Conservation (phyloP, 2,329 filamentous ascomycete genomes). For the Scytalidium lignicola region DNA sequence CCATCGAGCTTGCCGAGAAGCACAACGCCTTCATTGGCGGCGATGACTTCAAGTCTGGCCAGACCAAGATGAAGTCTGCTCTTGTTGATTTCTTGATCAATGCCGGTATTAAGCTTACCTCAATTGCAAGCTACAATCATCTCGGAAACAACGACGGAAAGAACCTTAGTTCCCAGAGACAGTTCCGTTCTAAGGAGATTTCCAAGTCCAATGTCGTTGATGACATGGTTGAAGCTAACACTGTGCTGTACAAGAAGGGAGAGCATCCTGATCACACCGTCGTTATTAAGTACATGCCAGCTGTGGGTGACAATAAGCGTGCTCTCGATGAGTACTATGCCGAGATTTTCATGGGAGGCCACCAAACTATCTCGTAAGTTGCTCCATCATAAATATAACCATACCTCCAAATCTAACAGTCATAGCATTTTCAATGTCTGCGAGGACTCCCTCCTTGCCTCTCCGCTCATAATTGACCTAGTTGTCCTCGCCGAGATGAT, state of each 20-base stretch:
- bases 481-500: slow-evolving; percentile 94
- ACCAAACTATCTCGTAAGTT: slow-evolving; percentile 85
- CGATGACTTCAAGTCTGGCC: slow-evolving; percentile 99
- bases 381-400: slow-evolving; percentile 17
- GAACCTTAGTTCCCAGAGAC: slow-evolving; percentile 94
- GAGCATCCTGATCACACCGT: slow-evolving; percentile 98
- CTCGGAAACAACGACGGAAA: slow-evolving; percentile 99
- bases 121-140: slow-evolving; percentile 98
- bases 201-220: slow-evolving; percentile 99
- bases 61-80: slow-evolving; percentile 99
- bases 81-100: slow-evolving; percentile 98
- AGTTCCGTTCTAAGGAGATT: slow-evolving; percentile 99
- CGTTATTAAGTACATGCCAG: slow-evolving; percentile 99
- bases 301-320: slow-evolving; percentile 98
- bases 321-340: slow-evolving; percentile 98
- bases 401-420: slow-evolving; percentile 15
- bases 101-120: slow-evolving; percentile 97
- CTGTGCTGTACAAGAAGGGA: slow-evolving; percentile 79
- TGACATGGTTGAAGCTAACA: slow-evolving; percentile 98
- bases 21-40: slow-evolving; percentile 89
- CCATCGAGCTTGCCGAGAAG: slow-evolving; percentile 81
- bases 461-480: slow-evolving; percentile 94
- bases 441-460: slow-evolving; percentile 94
- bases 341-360: slow-evolving; percentile 97
- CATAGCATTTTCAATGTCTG: slow-evolving; percentile 92